Percentiles rank a stretch among this genome's conserved stretches.
phyloP scores from a whole-genome alignment of 2,329 filamentous ascomycete genomes.

The Sporothrix luriei region DNA sequence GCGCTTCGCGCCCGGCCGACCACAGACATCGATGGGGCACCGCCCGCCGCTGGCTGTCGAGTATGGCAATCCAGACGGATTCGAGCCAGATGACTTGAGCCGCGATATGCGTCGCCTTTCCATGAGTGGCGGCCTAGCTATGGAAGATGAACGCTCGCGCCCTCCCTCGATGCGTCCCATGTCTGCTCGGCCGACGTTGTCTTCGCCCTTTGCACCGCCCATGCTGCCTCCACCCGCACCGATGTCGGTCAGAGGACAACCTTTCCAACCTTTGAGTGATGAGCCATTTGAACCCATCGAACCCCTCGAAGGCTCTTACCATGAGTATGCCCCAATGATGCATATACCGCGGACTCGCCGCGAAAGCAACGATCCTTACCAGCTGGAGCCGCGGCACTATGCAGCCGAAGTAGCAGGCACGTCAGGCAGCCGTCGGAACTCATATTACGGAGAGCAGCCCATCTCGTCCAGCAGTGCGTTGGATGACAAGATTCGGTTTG shows the following conservation, averaged over 20 bases:
- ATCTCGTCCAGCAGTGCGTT: constrained; percentile 43
- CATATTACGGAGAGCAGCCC: constrained; percentile 47
- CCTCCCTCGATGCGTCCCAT: constrained; percentile 54
- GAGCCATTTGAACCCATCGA: constrained; percentile 41
- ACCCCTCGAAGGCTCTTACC: constrained; percentile 44
- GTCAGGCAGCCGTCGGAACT: constrained; percentile 44
- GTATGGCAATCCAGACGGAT: constrained; percentile 46
- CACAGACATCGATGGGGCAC: constrained; percentile 47
- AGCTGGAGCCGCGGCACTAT: constrained; percentile 47
- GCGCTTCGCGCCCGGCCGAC: constrained; percentile 39
- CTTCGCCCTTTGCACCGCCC: constrained; percentile 41
- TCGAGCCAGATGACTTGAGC: constrained; percentile 45
- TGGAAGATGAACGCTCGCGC: constrained; percentile 48
- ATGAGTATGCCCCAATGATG: constrained; percentile 43
- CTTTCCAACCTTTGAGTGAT: constrained; percentile 39
- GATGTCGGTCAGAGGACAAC: neutral
- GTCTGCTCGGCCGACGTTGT: constrained; percentile 43
- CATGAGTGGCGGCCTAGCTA: constrained; percentile 45
- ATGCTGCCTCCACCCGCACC: constrained; percentile 12
- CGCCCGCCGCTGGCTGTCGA: constrained; percentile 39
- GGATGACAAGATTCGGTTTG: constrained; percentile 50
- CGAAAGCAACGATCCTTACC: constrained; percentile 45
- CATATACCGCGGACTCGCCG: constrained; percentile 38
- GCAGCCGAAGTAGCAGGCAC: constrained; percentile 46
- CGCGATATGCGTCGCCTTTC: constrained; percentile 50